Evolutionary conservation across 352 stramenopile species (phyloP).

Genomic region (Phytophthora melonis): DNA sequence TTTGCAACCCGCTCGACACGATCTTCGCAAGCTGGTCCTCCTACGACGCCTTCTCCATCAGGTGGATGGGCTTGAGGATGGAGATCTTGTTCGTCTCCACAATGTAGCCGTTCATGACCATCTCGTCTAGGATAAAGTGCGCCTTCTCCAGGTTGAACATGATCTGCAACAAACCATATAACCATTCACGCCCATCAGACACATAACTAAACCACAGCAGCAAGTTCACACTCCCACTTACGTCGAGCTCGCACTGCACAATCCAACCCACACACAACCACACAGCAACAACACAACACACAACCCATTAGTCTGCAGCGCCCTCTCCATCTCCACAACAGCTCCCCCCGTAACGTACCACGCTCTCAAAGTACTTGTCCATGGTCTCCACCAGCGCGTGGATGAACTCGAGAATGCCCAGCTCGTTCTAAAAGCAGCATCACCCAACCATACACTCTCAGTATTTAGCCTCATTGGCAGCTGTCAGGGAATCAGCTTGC

Average conservation of each 20-base stretch:
- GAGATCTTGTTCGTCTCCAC: slow-evolving; percentile 99
- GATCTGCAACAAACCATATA: slow-evolving; percentile 59
- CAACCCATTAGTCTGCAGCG: background rate
- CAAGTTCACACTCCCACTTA: slow-evolving; percentile 42
- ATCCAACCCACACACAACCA: background rate
- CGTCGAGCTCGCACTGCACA: slow-evolving; percentile 83
- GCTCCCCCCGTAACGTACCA: slow-evolving; percentile 70
- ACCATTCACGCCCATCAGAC: slow-evolving; percentile 10
- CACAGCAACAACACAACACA: slow-evolving; percentile 2
- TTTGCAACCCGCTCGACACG: background rate
- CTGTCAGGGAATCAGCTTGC: background rate
- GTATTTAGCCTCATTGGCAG: background rate
- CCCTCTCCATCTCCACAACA: background rate
- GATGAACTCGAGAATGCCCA: slow-evolving; percentile 99
- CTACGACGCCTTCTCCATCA: slow-evolving; percentile 97
- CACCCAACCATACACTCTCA: background rate
- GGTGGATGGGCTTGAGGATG: slow-evolving; percentile 97
- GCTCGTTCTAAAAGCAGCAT: slow-evolving; percentile 94
- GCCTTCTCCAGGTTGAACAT: slow-evolving; percentile 95
- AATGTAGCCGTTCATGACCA: slow-evolving; percentile 99
- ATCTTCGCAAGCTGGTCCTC: background rate
- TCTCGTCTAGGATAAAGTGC: slow-evolving; percentile 94
- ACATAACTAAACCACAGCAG: background rate
- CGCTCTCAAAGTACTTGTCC: slow-evolving; percentile 99
- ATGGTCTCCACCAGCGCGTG: slow-evolving; percentile 99